Percentiles rank a stretch among this genome's conserved stretches.
Evolutionary conservation across 2,329 filamentous ascomycete genomes (phyloP).

Genomic region (Chrysosporium keratinophilum): DNA sequence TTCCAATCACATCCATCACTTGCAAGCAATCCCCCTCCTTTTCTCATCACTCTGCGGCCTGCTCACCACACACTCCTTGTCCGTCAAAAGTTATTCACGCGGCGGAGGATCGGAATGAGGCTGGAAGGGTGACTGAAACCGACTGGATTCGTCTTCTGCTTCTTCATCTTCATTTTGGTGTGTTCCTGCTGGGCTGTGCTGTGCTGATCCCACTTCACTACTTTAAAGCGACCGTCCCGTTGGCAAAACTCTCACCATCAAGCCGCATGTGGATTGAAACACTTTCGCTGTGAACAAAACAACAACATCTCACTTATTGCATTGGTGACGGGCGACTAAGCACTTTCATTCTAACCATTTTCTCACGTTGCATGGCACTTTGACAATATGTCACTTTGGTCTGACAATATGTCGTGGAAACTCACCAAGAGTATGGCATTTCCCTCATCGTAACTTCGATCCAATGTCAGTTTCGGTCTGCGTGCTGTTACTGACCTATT

Average conservation of each 20-base stretch:
- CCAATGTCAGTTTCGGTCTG: constrained; percentile 17
- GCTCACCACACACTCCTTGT: too few species aligned
- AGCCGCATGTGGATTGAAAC: neutral
- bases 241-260: neutral
- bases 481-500: constrained; percentile 7
- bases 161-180: too few species aligned
- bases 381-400: neutral
- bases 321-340: neutral
- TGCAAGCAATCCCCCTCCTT: too few species aligned
- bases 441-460: neutral
- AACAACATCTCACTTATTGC: neutral
- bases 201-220: too few species aligned
- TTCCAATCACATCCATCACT: too few species aligned
- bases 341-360: neutral
- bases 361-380: neutral
- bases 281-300: neutral
- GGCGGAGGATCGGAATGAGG: too few species aligned
- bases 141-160: too few species aligned
- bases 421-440: constrained; percentile 60
- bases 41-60: too few species aligned
- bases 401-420: constrained; percentile 47
- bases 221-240: neutral
- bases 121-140: too few species aligned
- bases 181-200: too few species aligned
- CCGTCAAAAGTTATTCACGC: too few species aligned